Evolutionary conservation across 208 protist species (phyloP).

Genomic region (Wallacemonas sp.): DNA sequence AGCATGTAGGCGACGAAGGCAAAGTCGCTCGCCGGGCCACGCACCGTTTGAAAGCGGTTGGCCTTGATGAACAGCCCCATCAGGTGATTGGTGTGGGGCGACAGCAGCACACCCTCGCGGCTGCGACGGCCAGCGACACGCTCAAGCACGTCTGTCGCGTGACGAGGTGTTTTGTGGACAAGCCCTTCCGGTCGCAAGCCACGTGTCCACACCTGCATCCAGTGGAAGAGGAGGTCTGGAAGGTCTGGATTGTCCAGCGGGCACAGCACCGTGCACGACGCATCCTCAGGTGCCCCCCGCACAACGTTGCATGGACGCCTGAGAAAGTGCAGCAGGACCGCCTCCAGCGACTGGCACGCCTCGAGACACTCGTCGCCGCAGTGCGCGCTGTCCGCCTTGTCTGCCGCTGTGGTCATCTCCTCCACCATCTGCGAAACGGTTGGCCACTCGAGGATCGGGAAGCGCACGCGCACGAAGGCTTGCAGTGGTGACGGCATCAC

Average conservation of each 20-base stretch:
- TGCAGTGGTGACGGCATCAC: neutral
- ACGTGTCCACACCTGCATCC: constrained; percentile 7
- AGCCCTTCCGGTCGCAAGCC: constrained; percentile 1
- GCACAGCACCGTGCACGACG: neutral
- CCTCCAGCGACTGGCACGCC: neutral
- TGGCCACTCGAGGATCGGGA: neutral
- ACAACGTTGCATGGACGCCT: neutral
- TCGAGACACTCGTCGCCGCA: neutral
- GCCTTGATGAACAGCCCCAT: constrained; percentile 26
- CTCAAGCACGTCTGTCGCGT: constrained; percentile 2
- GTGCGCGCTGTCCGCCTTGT: neutral
- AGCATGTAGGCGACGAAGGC: constrained; percentile 30
- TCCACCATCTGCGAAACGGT: neutral
- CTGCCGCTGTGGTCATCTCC: neutral
- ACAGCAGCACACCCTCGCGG: neutral
- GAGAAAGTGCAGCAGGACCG: neutral
- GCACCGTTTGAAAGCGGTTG: constrained; percentile 17
- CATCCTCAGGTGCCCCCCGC: neutral
- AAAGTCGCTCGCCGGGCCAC: constrained; percentile 7
- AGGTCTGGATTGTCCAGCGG: constrained; percentile 6
- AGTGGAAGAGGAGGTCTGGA: constrained; percentile 5
- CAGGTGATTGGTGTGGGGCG: constrained; percentile 32
- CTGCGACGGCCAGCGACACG: neutral
- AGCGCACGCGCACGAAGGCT: neutral
- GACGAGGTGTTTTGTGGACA: neutral